Evolutionary conservation across 441 rosid genomes (phyloP).

Genomic region (Aleurites moluccanus): DNA sequence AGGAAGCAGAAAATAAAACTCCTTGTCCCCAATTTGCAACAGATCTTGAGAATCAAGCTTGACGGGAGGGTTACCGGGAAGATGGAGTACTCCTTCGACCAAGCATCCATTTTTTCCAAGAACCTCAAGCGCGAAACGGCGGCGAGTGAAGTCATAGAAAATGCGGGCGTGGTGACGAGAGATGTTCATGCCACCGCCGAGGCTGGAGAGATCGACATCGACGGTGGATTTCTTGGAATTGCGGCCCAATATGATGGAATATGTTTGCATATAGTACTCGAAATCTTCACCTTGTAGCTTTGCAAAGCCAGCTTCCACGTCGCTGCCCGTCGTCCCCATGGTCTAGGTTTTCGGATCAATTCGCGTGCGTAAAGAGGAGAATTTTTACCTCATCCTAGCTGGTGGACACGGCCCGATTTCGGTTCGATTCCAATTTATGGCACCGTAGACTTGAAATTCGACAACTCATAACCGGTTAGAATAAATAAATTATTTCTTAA

Average conservation of each 20-base stretch:
- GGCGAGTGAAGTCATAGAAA: slow-evolving; percentile 89
- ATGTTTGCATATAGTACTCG: slow-evolving; percentile 97
- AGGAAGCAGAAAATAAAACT: slow-evolving; percentile 83
- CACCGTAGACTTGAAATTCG: too few relatives aligned
- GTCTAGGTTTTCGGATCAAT: not conserved
- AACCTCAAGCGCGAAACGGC: slow-evolving; percentile 94
- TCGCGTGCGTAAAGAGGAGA: not conserved
- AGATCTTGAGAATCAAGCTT: slow-evolving; percentile 92
- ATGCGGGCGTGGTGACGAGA: slow-evolving; percentile 94
- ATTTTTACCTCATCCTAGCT: not conserved
- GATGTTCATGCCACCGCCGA: slow-evolving; percentile 97
- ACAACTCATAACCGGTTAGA: too few relatives aligned
- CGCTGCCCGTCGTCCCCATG: slow-evolving; percentile 65
- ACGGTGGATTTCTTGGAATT: slow-evolving; percentile 93
- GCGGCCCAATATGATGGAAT: slow-evolving; percentile 90
- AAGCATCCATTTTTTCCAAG: slow-evolving; percentile 94
- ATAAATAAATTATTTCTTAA: too few relatives aligned
- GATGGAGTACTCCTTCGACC: slow-evolving; percentile 96
- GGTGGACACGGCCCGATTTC: too few relatives aligned
- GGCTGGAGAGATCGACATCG: slow-evolving; percentile 88
- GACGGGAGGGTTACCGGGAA: slow-evolving; percentile 87
- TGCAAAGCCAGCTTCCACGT: slow-evolving; percentile 93
- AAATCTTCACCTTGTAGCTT: slow-evolving; percentile 97
- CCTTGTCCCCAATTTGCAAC: slow-evolving; percentile 89
- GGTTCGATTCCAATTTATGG: too few relatives aligned